Evolutionary conservation across 164 flowering plant genomes (phyloP).

Genomic region (Chimonanthus praecox): DNA sequence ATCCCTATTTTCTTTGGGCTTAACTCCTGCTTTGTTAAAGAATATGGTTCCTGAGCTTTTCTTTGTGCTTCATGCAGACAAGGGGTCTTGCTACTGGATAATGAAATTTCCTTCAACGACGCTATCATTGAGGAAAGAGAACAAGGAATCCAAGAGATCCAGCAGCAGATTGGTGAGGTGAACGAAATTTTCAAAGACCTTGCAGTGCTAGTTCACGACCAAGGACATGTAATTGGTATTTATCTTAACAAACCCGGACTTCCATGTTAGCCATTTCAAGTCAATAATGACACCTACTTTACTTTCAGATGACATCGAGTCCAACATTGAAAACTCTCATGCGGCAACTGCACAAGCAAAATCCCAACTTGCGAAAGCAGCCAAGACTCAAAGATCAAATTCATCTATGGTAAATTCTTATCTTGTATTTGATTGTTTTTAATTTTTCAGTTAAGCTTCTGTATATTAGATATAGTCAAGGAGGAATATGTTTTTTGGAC

Average conservation of each 20-base stretch:
- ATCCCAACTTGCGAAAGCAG: slow-evolving; percentile 73
- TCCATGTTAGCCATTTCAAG: background rate
- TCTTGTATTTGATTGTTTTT: background rate
- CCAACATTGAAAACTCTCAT: slow-evolving; percentile 56
- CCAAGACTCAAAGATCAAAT: slow-evolving; percentile 84
- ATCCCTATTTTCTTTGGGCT: background rate
- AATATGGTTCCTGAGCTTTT: background rate
- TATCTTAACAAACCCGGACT: background rate
- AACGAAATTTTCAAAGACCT: slow-evolving; percentile 79
- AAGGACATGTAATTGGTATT: slow-evolving; percentile 74
- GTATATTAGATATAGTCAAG: too few relatives aligned
- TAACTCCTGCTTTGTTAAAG: background rate
- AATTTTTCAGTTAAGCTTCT: background rate
- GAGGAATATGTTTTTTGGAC: too few relatives aligned
- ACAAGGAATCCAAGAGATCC: slow-evolving; percentile 72
- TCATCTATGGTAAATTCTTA: slow-evolving; percentile 73
- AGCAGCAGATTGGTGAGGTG: slow-evolving; percentile 72
- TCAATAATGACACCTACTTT: background rate
- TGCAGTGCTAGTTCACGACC: slow-evolving; percentile 67
- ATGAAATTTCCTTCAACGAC: slow-evolving; percentile 59
- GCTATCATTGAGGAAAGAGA: slow-evolving; percentile 81
- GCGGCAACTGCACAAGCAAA: slow-evolving; percentile 73
- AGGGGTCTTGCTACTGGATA: slow-evolving; percentile 47
- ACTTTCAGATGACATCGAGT: slow-evolving; percentile 70
- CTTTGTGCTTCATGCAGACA: slow-evolving; percentile 33